These are phyloP conservation scores for Saccharomyces paradoxus DNA, from an alignment of 805 yeast genomes.

Conservation along the genomic window DNA sequence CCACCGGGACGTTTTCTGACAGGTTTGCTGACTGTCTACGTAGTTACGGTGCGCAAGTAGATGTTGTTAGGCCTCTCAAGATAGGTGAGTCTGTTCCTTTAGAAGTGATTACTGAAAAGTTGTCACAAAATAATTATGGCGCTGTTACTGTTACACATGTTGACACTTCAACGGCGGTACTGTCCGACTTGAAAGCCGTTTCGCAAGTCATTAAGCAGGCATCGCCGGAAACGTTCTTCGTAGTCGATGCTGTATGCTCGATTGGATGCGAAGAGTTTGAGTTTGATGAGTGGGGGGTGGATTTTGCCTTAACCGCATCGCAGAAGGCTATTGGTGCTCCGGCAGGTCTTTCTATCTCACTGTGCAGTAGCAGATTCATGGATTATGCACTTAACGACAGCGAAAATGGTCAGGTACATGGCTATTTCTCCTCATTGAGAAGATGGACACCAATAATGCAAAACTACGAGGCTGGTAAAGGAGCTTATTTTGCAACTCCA, in stretches of 20 bases:
- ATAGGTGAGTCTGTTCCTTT: constrained; percentile 65
- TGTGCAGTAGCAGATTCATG: constrained; percentile 70
- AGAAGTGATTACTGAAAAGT: constrained; percentile 45
- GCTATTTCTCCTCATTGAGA: constrained; percentile 50
- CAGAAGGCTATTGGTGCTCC: constrained; percentile 96
- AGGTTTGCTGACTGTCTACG: constrained; percentile 67
- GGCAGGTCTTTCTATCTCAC: constrained; percentile 76
- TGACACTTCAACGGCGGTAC: constrained; percentile 94
- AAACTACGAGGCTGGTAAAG: constrained; percentile 69
- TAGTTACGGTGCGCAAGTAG: constrained; percentile 70
- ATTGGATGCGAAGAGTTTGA: constrained; percentile 80
- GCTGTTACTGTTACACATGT: constrained; percentile 87
- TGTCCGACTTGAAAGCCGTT: constrained; percentile 58
- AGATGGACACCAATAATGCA: constrained; percentile 86
- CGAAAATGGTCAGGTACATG: constrained; percentile 31
- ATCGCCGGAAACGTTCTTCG: constrained; percentile 72
- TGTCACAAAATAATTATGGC: constrained; percentile 46
- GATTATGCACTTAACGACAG: constrained; percentile 42
- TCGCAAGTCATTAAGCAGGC: constrained; percentile 50
- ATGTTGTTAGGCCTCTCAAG: constrained; percentile 29
- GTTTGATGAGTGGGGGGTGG: constrained; percentile 85
- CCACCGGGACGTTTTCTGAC: constrained; percentile 88
- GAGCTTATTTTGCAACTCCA: constrained; percentile 93
- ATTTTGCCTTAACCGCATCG: constrained; percentile 82
- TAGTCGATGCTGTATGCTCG: constrained; percentile 94